phyloP scores from a whole-genome alignment of 1,139 yeast genomes.

The Diutina pseudorugosa region DNA sequence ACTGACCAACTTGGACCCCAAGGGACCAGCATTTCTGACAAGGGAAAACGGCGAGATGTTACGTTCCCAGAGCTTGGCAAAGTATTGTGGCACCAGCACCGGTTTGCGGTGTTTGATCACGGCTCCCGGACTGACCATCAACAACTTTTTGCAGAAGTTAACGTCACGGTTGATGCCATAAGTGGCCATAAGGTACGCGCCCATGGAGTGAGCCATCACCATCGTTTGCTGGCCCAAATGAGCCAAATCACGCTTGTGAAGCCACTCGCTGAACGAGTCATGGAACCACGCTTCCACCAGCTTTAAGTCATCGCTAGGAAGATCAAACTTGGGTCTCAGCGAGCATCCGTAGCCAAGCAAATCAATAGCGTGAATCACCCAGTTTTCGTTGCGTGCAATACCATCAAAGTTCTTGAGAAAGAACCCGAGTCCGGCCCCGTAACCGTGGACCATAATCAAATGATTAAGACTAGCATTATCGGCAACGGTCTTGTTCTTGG shows the following conservation, averaged over 20 bases:
- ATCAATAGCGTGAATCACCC: slow-evolving; percentile 66
- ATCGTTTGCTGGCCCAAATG: slow-evolving; percentile 21
- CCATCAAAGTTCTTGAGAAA: slow-evolving; percentile 48
- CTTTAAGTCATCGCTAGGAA: slow-evolving; percentile 15
- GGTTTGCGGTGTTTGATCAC: slow-evolving; percentile 33
- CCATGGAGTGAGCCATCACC: slow-evolving; percentile 52
- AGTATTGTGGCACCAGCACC: slow-evolving; percentile 48
- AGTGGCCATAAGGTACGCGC: slow-evolving; percentile 42
- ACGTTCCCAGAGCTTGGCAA: slow-evolving; percentile 52
- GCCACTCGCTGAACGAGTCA: slow-evolving; percentile 37
- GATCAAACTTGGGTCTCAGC: slow-evolving; percentile 36
- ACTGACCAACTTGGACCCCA: slow-evolving; percentile 61
- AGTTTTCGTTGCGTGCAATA: slow-evolving; percentile 19
- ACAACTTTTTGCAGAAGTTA: slow-evolving; percentile 29
- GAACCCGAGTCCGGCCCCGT: slow-evolving; percentile 71
- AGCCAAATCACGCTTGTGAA: slow-evolving; percentile 17
- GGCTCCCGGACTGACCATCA: slow-evolving; percentile 58
- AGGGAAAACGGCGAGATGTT: slow-evolving; percentile 61
- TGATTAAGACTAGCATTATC: slow-evolving; percentile 22
- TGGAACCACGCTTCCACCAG: slow-evolving; percentile 43
- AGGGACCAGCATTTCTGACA: slow-evolving; percentile 50
- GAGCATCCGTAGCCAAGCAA: slow-evolving; percentile 71
- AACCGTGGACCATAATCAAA: slow-evolving; percentile 60
- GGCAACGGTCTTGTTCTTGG: slow-evolving; percentile 12
- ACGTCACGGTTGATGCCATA: slow-evolving; percentile 33